phyloP scores from a whole-genome alignment of 345 rosid genomes.

The Sonneratia alba region DNA sequence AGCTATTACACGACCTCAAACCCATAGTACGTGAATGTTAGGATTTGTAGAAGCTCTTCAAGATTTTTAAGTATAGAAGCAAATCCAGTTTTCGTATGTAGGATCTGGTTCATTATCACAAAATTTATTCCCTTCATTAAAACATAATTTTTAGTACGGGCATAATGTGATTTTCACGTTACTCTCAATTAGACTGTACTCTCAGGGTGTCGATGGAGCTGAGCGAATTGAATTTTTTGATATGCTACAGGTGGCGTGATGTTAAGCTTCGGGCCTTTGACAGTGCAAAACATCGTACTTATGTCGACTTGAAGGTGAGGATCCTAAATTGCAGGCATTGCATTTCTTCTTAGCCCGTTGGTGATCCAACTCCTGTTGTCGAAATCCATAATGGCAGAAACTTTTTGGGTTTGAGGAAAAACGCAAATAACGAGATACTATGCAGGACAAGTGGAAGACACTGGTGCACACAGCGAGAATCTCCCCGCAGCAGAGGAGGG shows the following conservation, averaged over 20 bases:
- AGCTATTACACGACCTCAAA: no score
- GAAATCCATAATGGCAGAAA: background rate
- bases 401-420: background rate
- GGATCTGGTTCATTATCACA: no score
- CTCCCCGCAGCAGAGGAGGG: constrained; percentile 96
- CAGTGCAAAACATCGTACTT: constrained; percentile 86
- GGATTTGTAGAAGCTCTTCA: background rate
- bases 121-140: background rate
- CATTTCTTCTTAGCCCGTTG: background rate
- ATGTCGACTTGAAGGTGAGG: constrained; percentile 82
- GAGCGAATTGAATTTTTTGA: background rate
- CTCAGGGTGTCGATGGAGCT: background rate
- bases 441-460: constrained; percentile 96
- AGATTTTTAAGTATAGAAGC: background rate
- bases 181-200: no score
- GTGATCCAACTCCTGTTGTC: background rate
- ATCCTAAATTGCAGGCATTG: background rate
- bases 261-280: constrained; percentile 89
- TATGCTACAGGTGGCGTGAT: constrained; percentile 79
- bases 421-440: background rate
- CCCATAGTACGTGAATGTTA: no score
- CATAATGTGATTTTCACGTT: background rate
- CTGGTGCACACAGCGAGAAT: constrained; percentile 94
- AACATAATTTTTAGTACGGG: background rate
- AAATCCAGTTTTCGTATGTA: no score